phyloP scores from a whole-genome alignment of 495 filamentous ascomycete genomes.

The Talaromyces liani region DNA sequence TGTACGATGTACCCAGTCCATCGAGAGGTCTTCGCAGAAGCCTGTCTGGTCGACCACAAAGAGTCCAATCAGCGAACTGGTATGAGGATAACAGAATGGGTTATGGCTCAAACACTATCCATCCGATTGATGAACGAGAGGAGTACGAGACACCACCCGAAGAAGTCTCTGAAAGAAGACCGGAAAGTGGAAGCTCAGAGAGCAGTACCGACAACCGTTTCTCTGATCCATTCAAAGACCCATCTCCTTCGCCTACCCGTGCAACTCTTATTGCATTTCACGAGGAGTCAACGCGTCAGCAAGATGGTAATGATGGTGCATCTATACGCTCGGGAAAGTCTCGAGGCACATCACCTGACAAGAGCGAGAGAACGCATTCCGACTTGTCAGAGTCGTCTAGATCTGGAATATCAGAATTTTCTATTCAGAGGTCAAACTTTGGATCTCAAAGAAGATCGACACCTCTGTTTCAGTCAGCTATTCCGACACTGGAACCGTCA shows the following conservation, averaged over 20 bases:
- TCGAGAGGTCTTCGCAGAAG: conserved; percentile 41
- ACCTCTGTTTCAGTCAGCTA: conserved; percentile 10
- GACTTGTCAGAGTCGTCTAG: conserved; percentile 46
- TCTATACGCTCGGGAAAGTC: conserved; percentile 8
- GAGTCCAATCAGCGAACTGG: conserved; percentile 22
- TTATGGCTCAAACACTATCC: conserved; percentile 44
- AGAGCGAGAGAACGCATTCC: conserved; percentile 49
- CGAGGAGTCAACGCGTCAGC: not conserved
- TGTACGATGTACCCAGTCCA: conserved; percentile 49
- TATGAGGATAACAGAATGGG: conserved; percentile 41
- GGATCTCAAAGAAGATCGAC: conserved; percentile 22
- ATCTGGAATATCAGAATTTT: conserved; percentile 23
- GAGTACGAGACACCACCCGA: conserved; percentile 44
- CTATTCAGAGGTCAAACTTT: conserved; percentile 15
- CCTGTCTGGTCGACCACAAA: conserved; percentile 13
- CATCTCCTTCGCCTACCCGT: conserved; percentile 2
- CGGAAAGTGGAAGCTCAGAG: conserved; percentile 7
- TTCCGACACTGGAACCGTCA: conserved; percentile 8
- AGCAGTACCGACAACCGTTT: not conserved
- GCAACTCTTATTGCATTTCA: not conserved
- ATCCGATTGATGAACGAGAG: conserved; percentile 66
- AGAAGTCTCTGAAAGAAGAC: conserved; percentile 16
- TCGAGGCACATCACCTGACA: conserved; percentile 36
- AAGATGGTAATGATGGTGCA: not conserved
- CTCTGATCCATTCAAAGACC: conserved; percentile 8